phyloP scores from a whole-genome alignment of 129 eudicot genomes.

The Flaveria brownii region DNA sequence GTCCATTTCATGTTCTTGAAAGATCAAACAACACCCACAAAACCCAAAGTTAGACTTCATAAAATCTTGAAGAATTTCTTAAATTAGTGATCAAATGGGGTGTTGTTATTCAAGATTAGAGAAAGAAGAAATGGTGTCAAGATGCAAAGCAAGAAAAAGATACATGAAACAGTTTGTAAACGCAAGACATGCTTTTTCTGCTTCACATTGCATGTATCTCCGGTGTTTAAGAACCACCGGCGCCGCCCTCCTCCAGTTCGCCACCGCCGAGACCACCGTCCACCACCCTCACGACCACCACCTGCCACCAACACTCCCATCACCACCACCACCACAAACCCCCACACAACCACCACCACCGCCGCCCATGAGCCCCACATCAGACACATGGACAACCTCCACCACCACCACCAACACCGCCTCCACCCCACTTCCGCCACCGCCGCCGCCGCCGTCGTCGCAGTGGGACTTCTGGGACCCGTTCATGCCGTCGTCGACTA shows the following conservation, averaged over 20 bases:
- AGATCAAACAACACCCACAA: conserved; percentile 17
- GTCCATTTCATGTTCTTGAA: not conserved
- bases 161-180: conserved; percentile 89
- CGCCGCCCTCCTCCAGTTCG: conserved; percentile 82
- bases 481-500: conserved; percentile 61
- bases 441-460: conserved; percentile 80
- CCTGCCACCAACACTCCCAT: conserved; percentile 23
- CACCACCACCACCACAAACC: conserved; percentile 38
- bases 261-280: conserved; percentile 68
- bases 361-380: conserved; percentile 66
- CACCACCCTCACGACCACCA: conserved; percentile 37
- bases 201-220: conserved; percentile 67
- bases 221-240: conserved; percentile 69
- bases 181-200: conserved; percentile 72
- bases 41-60: conserved; percentile 23
- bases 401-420: conserved; percentile 61
- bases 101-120: conserved; percentile 77
- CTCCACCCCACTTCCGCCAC: conserved; percentile 58
- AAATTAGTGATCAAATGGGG: conserved; percentile 50
- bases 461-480: conserved; percentile 99
- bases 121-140: conserved; percentile 75
- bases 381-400: conserved; percentile 62
- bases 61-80: conserved; percentile 4
- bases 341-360: conserved; percentile 54
- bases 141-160: conserved; percentile 81